Conservation (phyloP, 1,139 yeast species). For the Pichia terricola region DNA sequence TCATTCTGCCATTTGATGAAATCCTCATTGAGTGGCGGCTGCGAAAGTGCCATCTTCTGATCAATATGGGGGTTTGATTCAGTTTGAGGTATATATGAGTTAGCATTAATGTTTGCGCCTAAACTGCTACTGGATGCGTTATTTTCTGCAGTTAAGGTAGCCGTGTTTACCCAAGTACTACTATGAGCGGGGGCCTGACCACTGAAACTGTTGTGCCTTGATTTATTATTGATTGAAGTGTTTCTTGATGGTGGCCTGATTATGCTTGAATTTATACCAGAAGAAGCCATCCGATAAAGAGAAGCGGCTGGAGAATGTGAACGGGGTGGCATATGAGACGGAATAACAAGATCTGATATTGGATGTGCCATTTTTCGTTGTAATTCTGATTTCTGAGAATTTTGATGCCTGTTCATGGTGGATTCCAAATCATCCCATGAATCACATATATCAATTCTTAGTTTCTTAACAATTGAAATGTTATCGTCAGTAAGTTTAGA, state of each 20-base stretch:
- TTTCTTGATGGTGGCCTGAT: conserved; percentile 23
- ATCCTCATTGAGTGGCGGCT: conserved; percentile 8
- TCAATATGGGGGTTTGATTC: too few species aligned
- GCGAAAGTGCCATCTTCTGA: background rate
- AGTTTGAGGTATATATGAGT: too few species aligned
- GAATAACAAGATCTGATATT: background rate
- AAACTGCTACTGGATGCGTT: too few species aligned
- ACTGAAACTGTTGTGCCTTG: conserved; percentile 13
- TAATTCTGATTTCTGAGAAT: too few species aligned
- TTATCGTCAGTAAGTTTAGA: background rate
- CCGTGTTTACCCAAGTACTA: too few species aligned
- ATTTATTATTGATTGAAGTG: conserved; percentile 13
- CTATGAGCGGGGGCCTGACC: background rate
- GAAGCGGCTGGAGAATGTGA: conserved; percentile 26
- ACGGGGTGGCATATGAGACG: conserved; percentile 6
- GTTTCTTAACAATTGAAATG: background rate
- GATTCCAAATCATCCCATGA: conserved; percentile 48
- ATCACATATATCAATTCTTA: conserved; percentile 3
- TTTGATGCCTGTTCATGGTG: too few species aligned
- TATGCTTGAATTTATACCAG: conserved; percentile 20
- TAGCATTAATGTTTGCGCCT: too few species aligned
- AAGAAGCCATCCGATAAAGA: conserved; percentile 22
- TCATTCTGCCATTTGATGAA: conserved; percentile 27
- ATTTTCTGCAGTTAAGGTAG: too few species aligned
- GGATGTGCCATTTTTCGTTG: background rate